phyloP scores from a whole-genome alignment of 2,329 filamentous ascomycete genomes.

The Acephala macrosclerotiorum region DNA sequence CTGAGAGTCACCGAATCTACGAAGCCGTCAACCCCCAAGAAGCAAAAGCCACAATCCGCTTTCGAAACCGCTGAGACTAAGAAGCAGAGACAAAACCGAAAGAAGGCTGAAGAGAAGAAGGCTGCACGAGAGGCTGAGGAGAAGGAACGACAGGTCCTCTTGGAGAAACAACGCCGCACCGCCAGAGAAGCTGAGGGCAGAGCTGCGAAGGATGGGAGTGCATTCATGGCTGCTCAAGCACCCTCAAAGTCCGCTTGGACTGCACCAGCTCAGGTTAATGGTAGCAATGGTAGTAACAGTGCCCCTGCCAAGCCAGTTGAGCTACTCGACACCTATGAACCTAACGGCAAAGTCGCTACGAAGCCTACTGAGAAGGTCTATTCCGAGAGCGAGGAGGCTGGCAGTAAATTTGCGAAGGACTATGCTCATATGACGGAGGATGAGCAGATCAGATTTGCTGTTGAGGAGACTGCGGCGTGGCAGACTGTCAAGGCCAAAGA shows the following conservation, averaged over 20 bases:
- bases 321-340: conserved; percentile 66
- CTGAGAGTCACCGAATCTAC: conserved; percentile 77
- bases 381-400: conserved; percentile 33
- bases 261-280: conserved; percentile 39
- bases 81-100: conserved; percentile 93
- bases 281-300: conserved; percentile 31
- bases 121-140: conserved; percentile 78
- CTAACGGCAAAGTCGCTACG: conserved; percentile 43
- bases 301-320: conserved; percentile 50
- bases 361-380: conserved; percentile 28
- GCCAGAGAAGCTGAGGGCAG: conserved; percentile 85
- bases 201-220: conserved; percentile 80
- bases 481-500: conserved; percentile 58
- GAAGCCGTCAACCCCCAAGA: conserved; percentile 12
- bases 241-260: conserved; percentile 55
- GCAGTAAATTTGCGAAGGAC: conserved; percentile 34
- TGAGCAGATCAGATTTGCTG: conserved; percentile 65
- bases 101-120: conserved; percentile 86
- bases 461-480: conserved; percentile 60
- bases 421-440: conserved; percentile 61
- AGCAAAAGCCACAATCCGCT: not conserved
- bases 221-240: conserved; percentile 56
- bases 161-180: conserved; percentile 84
- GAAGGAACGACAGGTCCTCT: conserved; percentile 74
- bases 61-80: conserved; percentile 79